Conservation (phyloP, 768 basidiomycete genomes). For the Candolleomyces aberdarensis region DNA sequence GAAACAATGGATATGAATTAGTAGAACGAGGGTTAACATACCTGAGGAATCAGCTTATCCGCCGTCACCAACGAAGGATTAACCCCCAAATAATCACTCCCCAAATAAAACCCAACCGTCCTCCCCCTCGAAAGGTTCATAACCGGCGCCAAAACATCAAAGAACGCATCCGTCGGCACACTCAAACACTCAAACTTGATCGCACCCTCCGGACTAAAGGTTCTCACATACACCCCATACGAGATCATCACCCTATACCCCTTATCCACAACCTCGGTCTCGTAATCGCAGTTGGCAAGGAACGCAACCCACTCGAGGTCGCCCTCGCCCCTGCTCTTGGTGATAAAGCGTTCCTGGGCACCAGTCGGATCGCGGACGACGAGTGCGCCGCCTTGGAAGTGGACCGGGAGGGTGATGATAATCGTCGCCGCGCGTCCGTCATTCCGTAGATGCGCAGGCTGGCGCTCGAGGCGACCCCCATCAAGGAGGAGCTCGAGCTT, state of each 20-base stretch:
- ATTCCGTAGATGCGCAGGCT: conserved; percentile 49
- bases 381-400: conserved; percentile 67
- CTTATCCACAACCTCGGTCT: conserved; percentile 66
- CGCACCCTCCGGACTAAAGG: conserved; percentile 51
- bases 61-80: conserved; percentile 70
- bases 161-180: conserved; percentile 68
- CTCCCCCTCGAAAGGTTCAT: conserved; percentile 70
- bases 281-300: conserved; percentile 70
- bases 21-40: conserved; percentile 31
- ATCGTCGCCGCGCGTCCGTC: conserved; percentile 75
- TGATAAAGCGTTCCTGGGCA: conserved; percentile 54
- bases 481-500: conserved; percentile 64
- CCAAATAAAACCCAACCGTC: conserved; percentile 70
- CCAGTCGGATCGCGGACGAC: conserved; percentile 51
- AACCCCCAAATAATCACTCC: conserved; percentile 57
- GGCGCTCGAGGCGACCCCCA: conserved; percentile 57
- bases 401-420: conserved; percentile 69
- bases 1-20: neutral
- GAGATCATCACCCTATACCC: conserved; percentile 69
- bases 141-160: conserved; percentile 69
- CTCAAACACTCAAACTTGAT: conserved; percentile 51
- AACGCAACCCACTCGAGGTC: conserved; percentile 81
- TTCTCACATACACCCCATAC: conserved; percentile 68
- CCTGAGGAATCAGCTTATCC: conserved; percentile 66
- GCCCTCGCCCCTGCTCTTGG: conserved; percentile 46